Conservation (phyloP, 2,329 filamentous ascomycete species). For the Pseudocercospora eumusae region DNA sequence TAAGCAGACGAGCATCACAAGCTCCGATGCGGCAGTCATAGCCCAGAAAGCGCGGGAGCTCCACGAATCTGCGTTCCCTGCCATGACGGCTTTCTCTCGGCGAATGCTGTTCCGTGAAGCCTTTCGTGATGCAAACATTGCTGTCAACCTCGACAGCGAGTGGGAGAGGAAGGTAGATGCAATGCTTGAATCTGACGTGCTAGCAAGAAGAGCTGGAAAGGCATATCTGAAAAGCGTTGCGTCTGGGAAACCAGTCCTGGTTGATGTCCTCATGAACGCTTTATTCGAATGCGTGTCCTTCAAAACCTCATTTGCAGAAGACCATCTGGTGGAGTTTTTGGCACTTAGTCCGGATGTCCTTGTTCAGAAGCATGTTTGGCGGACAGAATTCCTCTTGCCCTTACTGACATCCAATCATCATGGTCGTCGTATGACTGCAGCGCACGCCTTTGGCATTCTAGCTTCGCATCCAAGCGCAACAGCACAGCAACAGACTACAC, state of each 20-base stretch:
- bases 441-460: slow-evolving; percentile 74
- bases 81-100: slow-evolving; percentile 43
- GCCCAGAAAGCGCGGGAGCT: slow-evolving; percentile 26
- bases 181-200: slow-evolving; percentile 68
- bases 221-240: slow-evolving; percentile 48
- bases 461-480: slow-evolving; percentile 60
- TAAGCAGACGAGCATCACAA: slow-evolving; percentile 33
- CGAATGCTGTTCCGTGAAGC: slow-evolving; percentile 63
- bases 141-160: slow-evolving; percentile 63
- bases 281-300: slow-evolving; percentile 30
- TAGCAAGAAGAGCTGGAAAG: slow-evolving; percentile 62
- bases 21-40: slow-evolving; percentile 32
- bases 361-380: slow-evolving; percentile 53
- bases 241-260: slow-evolving; percentile 45
- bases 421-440: slow-evolving; percentile 65
- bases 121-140: slow-evolving; percentile 45
- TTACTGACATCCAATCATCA: slow-evolving; percentile 71
- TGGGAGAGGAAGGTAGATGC: slow-evolving; percentile 82
- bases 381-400: slow-evolving; percentile 57
- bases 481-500: slow-evolving; percentile 46
- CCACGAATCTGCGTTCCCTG: slow-evolving; percentile 30
- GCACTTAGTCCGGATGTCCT: slow-evolving; percentile 57
- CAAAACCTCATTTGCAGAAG: slow-evolving; percentile 40
- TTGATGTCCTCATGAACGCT: slow-evolving; percentile 29
- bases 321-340: slow-evolving; percentile 54